Percentiles rank a stretch among this genome's conserved stretches.
phyloP scores from a whole-genome alignment of 2,329 filamentous ascomycete genomes.

The Colletotrichum sp. region DNA sequence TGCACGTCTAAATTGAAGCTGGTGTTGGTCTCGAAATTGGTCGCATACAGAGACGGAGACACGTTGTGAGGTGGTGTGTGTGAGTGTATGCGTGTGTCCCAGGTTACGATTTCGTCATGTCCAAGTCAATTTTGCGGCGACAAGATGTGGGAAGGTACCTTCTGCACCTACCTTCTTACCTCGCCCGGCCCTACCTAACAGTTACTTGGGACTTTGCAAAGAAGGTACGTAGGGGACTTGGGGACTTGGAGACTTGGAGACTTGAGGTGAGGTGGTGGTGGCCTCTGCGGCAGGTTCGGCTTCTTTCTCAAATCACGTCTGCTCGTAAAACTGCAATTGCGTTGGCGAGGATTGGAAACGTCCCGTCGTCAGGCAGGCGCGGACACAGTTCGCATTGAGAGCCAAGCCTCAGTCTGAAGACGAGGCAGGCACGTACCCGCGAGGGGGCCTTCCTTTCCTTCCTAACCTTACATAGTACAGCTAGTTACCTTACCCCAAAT shows the following conservation, averaged over 20 bases:
- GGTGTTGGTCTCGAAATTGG: not conserved
- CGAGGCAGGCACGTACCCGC: not conserved
- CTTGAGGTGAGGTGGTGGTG: not conserved
- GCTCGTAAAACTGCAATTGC: not conserved
- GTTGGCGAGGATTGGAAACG: not conserved
- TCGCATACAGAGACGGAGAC: not conserved
- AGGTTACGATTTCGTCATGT: not conserved
- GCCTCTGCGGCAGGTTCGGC: not conserved
- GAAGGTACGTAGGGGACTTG: not conserved
- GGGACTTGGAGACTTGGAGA: not conserved
- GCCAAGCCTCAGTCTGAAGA: not conserved
- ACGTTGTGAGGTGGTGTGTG: not conserved
- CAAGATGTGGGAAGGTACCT: not conserved
- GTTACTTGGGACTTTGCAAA: not conserved
- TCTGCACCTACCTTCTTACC: not conserved
- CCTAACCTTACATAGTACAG: not conserved
- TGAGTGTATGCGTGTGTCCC: not conserved
- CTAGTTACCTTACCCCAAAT: not conserved
- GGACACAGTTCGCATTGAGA: conserved; percentile 8
- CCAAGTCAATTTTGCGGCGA: not conserved
- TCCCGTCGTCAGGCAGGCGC: not conserved
- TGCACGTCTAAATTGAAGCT: conserved; percentile 1
- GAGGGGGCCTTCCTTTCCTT: not conserved
- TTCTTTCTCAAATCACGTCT: not conserved
- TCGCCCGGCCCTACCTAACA: not conserved